Conservation (phyloP, 768 basidiomycete species). For the Ephemerocybe angulata region DNA sequence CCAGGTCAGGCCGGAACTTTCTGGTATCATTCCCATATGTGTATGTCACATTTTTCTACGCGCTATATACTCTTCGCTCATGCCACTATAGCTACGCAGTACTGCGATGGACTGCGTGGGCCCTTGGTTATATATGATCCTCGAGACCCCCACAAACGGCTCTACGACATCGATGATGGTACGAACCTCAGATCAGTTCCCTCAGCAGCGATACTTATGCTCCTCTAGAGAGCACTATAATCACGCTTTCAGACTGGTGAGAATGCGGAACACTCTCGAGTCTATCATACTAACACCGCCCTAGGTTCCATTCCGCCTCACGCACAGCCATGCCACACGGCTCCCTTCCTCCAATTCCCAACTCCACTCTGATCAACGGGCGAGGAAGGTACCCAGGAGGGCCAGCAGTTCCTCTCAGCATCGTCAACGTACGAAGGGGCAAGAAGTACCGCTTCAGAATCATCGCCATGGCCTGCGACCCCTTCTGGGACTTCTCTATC, state of each 20-base stretch:
- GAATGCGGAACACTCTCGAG: too few relatives aligned
- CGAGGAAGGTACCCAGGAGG: conserved; percentile 36
- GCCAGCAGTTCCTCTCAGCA: conserved; percentile 34
- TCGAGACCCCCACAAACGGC: conserved; percentile 30
- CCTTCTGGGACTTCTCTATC: conserved; percentile 42
- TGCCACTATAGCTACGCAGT: too few relatives aligned
- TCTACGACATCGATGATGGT: conserved; percentile 21
- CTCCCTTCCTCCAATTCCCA: too few relatives aligned
- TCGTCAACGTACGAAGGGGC: conserved; percentile 34
- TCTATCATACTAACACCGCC: conserved; percentile 20
- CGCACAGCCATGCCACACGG: too few relatives aligned
- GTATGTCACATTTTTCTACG: too few relatives aligned
- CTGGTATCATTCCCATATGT: conserved; percentile 39
- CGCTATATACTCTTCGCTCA: too few relatives aligned
- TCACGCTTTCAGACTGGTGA: conserved; percentile 50
- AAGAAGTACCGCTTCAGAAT: conserved; percentile 48
- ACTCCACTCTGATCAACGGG: too few relatives aligned
- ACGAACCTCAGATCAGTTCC: too few relatives aligned
- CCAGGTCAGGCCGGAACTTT: conserved; percentile 41
- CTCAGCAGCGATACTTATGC: not conserved
- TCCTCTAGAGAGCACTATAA: conserved; percentile 39
- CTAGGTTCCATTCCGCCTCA: conserved; percentile 30
- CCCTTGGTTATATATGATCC: conserved; percentile 44
- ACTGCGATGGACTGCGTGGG: conserved; percentile 55
- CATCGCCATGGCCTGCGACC: conserved; percentile 43